phyloP scores from a whole-genome alignment of 2,329 filamentous ascomycete species.

The Pezicula neosporulosa region DNA sequence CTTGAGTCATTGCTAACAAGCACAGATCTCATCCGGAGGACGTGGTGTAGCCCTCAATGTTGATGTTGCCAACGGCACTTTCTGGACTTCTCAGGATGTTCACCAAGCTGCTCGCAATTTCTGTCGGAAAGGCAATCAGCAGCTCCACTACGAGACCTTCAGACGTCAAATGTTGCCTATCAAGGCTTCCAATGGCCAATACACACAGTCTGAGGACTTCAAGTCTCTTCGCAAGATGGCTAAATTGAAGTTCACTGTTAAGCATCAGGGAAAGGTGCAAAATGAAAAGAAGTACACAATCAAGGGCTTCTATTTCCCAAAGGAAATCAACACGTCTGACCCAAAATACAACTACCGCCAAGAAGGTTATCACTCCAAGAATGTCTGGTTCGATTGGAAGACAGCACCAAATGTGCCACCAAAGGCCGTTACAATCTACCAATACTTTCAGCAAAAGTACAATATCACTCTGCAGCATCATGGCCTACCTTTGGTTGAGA shows the following conservation, averaged over 20 bases:
- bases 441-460: constrained; percentile 58
- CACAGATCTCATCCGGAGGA: constrained; percentile 25
- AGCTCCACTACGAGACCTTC: constrained; percentile 18
- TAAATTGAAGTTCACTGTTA: constrained; percentile 53
- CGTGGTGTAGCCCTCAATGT: constrained; percentile 77
- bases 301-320: constrained; percentile 44
- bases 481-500: constrained; percentile 54
- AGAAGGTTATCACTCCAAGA: constrained; percentile 46
- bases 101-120: constrained; percentile 29
- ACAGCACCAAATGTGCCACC: constrained; percentile 39
- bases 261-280: constrained; percentile 46
- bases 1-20: neutral
- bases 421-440: constrained; percentile 35
- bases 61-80: constrained; percentile 87
- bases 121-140: constrained; percentile 20
- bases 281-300: constrained; percentile 49
- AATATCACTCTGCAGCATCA: constrained; percentile 42
- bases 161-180: constrained; percentile 17
- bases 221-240: constrained; percentile 49
- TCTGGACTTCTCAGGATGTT: constrained; percentile 59
- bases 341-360: constrained; percentile 31
- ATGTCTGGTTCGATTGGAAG: constrained; percentile 52
- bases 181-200: constrained; percentile 5
- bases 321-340: neutral
- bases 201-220: constrained; percentile 45